These are phyloP conservation scores for Sporothrix pallida DNA, from an alignment of 2,329 filamentous ascomycete genomes.

Conservation along the genomic window DNA sequence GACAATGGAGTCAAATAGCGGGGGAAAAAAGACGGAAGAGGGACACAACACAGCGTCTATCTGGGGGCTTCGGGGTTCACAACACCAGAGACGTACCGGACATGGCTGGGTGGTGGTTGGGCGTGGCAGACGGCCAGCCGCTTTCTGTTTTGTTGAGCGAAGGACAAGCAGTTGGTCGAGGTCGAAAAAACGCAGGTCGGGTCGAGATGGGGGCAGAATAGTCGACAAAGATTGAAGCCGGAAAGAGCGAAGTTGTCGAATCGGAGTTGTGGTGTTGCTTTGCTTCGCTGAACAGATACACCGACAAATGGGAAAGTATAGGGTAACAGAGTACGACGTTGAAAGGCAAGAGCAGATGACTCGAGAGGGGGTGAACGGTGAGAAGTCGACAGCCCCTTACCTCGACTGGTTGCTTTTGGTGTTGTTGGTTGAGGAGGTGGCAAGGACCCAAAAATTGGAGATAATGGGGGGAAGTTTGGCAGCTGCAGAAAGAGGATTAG, in stretches of 20 bases:
- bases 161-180: too few species aligned
- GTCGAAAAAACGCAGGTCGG: too few species aligned
- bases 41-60: not conserved
- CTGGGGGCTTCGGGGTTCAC: not conserved
- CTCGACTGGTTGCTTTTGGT: too few species aligned
- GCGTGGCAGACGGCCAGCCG: not conserved
- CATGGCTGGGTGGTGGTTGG: not conserved
- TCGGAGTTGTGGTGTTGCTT: too few species aligned
- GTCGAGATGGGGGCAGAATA: too few species aligned
- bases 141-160: not conserved
- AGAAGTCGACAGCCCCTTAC: not conserved
- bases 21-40: not conserved
- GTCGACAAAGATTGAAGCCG: too few species aligned
- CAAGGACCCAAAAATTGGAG: constrained; percentile 23
- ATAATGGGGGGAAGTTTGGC: not conserved
- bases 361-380: not conserved
- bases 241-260: too few species aligned
- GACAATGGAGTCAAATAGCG: not conserved
- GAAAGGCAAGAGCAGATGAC: not conserved
- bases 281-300: too few species aligned
- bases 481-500: constrained; percentile 15
- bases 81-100: constrained; percentile 5
- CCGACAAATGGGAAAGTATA: too few species aligned
- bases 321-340: too few species aligned
- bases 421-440: not conserved